Evolutionary conservation across 1,139 yeast genomes (phyloP).

Genomic region (Candida gigantensis): DNA sequence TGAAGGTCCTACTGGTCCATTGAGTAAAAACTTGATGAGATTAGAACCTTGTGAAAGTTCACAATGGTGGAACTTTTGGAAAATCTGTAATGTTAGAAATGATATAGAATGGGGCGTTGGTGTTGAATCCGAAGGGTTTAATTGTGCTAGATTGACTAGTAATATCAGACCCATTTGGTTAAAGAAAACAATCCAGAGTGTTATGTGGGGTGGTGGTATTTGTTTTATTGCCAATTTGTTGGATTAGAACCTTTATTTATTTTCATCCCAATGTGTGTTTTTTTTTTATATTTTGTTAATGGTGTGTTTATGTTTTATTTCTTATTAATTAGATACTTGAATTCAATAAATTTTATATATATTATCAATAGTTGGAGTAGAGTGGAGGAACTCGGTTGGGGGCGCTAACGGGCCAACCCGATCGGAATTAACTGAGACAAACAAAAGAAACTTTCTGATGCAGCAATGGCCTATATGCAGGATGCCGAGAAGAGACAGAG

Average conservation of each 20-base stretch:
- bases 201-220: slow-evolving; percentile 73
- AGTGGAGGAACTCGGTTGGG: no score
- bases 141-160: slow-evolving; percentile 62
- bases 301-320: background rate
- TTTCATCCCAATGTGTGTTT: background rate
- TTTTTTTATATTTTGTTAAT: background rate
- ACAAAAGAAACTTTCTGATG: no score
- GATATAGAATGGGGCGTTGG: slow-evolving; percentile 84
- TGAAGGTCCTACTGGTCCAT: slow-evolving; percentile 91
- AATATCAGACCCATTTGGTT: slow-evolving; percentile 53
- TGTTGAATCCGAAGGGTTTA: slow-evolving; percentile 77
- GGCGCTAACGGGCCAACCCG: no score
- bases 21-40: slow-evolving; percentile 71
- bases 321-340: background rate
- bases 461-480: no score
- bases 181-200: slow-evolving; percentile 44
- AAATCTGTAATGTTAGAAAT: slow-evolving; percentile 75
- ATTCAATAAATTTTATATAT: no score
- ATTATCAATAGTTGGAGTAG: no score
- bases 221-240: slow-evolving; percentile 62
- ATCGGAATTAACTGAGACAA: no score
- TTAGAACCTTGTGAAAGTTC: slow-evolving; percentile 74
- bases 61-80: slow-evolving; percentile 84
- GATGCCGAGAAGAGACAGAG: no score
- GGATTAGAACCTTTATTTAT: no score